Base-by-base conservation (phyloP, 2,329 filamentous ascomycete genomes). In the Raffaelea deltoideospora region DNA sequence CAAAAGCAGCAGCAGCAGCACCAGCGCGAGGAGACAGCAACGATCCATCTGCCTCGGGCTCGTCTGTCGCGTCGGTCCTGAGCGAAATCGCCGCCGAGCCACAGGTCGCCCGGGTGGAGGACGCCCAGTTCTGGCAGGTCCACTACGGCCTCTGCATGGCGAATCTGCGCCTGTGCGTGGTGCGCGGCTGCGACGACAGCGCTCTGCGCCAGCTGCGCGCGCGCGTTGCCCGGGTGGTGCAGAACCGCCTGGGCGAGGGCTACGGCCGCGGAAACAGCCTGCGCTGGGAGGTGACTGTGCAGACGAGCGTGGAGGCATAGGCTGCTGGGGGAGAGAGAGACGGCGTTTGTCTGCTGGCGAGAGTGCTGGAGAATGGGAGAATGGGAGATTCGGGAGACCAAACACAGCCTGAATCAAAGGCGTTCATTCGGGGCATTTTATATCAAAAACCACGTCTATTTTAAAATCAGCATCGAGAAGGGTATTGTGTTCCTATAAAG, bases 111-210 rank as follows among this genome's bases (percentile, higher is more conserved):
- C 69, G 70, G 2, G 76, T 98, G 33, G 84, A 95, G 40, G 87
- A 95, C 50, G 88, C 87, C 2, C 78, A 86, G 52, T 94, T 98
- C 57, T 98, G 90, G 90, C 90, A 98, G 61, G 90, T 95, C 13
- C 90, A 98, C 58, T 95, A 96, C 54, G 87, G 88, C 2, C 65
- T 96, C 29, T 93, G 86, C 52, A 93, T 96, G 80, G 90, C 90
- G 9, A 95, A 92, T 53, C 56, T 98, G 46, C 92, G 85, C 55
- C 58, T 98, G 17, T 71, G 77, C 41, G 72, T 94, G 20, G 54
- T 61, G 5, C 63, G 60, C 43, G 79, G 77, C 5, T 63, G 58
- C 32, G 84, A 90, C 43, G 84, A 90, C 42, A 72, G 79, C 13
- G 71, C 77, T 6, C 61, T 92, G 41, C 67, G 68, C 40, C 79